Base-by-base conservation (phyloP, 1,284 basidiomycete species). In the Clitocybe nebularis region DNA sequence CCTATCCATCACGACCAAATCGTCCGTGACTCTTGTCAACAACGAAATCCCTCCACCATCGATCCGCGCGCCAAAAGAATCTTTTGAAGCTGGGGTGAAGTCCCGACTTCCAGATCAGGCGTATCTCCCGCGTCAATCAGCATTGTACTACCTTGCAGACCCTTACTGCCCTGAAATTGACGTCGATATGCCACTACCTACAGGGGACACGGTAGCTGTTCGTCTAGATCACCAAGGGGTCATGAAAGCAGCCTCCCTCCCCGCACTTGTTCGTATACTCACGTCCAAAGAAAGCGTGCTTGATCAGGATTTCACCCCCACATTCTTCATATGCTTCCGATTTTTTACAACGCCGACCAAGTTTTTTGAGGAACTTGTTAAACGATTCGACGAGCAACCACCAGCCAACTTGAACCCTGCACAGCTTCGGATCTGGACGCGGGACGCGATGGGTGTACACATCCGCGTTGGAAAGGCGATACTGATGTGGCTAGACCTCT, bases 271-370 rank as follows among this genome's bases (percentile, higher is more conserved):
- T 24, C 63, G 65, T n/a, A 60, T 75, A 23, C 59, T 79, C 43
- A 74, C 75, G 1, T 67, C 67, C 2, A 64, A 65, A 23, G 64
- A 71, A 24, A 55, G 58, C 4, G 46, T 68, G 9, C 49, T 47
- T 22, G 63, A 73, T 36, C 51, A 55, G 2, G 66, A 68, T 3
- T 61, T 75, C 11, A 43, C 59, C 14, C 64, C 73, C 21, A 63
- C 79, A 1, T 89, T 93, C 64, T 86, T 90, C 66, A 66, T 84
- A 25, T 83, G 78, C 43, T 93, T 92, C 64, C 77, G 88, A 13
- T 72, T 83, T 48, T 90, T 89, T 63, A 75, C 80, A 3, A 74
- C 72, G 1, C 78, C 89, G 0, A 35, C 46, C 3, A 70, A 75
- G 19, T 68, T 89, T 7, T 66, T 84, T 13, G 61, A 72, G 0